Conservation (phyloP, 2,329 filamentous ascomycete species). For the Fusarium sp. region DNA sequence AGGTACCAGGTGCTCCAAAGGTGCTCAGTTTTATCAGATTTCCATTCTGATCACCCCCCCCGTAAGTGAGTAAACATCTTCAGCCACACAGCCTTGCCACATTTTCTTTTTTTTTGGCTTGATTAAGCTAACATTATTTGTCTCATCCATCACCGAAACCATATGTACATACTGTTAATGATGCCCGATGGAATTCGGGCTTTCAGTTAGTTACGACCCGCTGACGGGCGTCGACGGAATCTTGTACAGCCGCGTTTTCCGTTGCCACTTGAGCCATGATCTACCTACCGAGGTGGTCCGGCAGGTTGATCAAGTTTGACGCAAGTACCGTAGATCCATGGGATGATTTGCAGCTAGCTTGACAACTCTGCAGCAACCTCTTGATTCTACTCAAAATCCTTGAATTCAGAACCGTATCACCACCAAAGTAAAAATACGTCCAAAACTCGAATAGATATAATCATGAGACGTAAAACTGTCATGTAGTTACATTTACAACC, state of each 20-base stretch:
- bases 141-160: constrained; percentile 1
- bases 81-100: neutral
- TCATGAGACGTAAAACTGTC: constrained; percentile 30
- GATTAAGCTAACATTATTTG: neutral
- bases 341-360: neutral
- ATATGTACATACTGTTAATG: neutral
- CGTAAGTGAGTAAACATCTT: neutral
- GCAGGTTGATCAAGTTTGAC: neutral
- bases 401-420: neutral
- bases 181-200: constrained; percentile 23
- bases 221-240: neutral
- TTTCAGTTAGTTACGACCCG: constrained; percentile 1
- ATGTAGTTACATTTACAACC: constrained; percentile 28
- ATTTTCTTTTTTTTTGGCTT: neutral
- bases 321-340: neutral
- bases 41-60: neutral
- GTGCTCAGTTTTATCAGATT: neutral
- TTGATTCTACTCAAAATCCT: neutral
- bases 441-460: constrained; percentile 14
- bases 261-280: constrained; percentile 18
- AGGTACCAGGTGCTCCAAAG: neutral
- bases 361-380: neutral
- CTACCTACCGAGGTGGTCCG: neutral
- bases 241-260: neutral
- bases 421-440: neutral